Percentiles rank a stretch among this genome's conserved stretches.
phyloP scores from a whole-genome alignment of 352 stramenopile species.

The Phytophthora foliorum region DNA sequence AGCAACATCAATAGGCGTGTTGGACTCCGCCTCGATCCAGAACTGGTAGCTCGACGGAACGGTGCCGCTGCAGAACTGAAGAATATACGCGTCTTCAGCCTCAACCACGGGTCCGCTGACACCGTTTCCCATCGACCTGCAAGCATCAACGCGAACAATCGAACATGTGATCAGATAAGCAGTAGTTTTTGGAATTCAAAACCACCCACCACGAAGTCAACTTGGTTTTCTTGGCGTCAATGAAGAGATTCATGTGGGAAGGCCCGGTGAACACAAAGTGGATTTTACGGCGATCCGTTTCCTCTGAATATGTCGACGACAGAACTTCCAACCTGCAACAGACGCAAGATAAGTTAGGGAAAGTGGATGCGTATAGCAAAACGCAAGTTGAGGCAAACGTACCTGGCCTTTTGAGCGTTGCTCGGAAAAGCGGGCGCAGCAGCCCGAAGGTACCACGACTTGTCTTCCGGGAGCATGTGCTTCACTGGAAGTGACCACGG shows the following conservation, averaged over 20 bases:
- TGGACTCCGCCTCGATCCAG: slow-evolving; percentile 75
- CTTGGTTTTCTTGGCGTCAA: slow-evolving; percentile 75
- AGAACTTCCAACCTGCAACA: slow-evolving; percentile 58
- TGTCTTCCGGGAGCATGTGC: slow-evolving; percentile 70
- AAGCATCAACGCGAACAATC: slow-evolving; percentile 7
- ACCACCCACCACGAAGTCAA: slow-evolving; percentile 71
- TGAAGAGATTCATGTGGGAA: slow-evolving; percentile 78
- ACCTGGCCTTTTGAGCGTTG: slow-evolving; percentile 41
- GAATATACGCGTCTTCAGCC: slow-evolving; percentile 76
- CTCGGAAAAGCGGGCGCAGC: slow-evolving; percentile 38
- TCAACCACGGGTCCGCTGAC: slow-evolving; percentile 60
- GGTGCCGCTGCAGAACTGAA: slow-evolving; percentile 75
- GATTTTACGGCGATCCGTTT: slow-evolving; percentile 64
- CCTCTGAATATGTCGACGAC: slow-evolving; percentile 62
- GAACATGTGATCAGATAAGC: slow-evolving; percentile 1
- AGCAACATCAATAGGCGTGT: slow-evolving; percentile 59
- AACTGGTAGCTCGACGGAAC: slow-evolving; percentile 75
- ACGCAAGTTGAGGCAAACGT: slow-evolving; percentile 10
- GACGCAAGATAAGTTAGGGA: slow-evolving; percentile 6
- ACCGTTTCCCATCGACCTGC: slow-evolving; percentile 78
- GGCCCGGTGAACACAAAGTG: slow-evolving; percentile 76
- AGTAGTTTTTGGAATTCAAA: neutral
- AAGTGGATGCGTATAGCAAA: neutral
- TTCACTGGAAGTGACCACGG: slow-evolving; percentile 70
- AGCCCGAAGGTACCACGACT: slow-evolving; percentile 77